Evolutionary conservation across 2,329 filamentous ascomycete species (phyloP), one percentile per base, ranked within the genome.

Genomic region (Aspergillus uvarum): DNA sequence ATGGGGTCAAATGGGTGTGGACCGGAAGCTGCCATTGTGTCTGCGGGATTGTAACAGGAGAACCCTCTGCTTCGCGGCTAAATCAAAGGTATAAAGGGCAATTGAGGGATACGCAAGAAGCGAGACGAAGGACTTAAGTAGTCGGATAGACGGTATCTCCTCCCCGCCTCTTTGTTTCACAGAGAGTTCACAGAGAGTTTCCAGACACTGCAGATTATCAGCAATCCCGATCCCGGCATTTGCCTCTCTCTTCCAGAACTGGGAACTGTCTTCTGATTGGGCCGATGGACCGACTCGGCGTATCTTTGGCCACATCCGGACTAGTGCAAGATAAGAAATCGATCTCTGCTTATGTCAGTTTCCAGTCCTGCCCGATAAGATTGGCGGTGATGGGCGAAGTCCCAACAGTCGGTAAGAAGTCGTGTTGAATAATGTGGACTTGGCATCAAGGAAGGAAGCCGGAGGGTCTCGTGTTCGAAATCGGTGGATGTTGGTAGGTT

Each of bases 1-100:
- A 78, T 71, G 19, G 76, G 74, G 62, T 77, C 76, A 57, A 78
- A 77, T 11, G 76, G 76, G 65, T 78, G 76, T 63, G 24, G 70
- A 51, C 32, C 14, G 12, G 66, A 67, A 51, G 58, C 26, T 12
- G 56, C 49, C 57, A 59, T 63, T 53, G n/a, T 59, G 58, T 31
- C 5, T 42, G 19, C 38, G 21, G 26, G 26, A 29, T 29, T 8
- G 26, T 1, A 10, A 29, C 5, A 2, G 26, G 8, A 8, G 7
- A 29, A 29, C 3, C 26, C 7, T 29, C 26, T 29, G 2, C 26
- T 8, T 10, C 7, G 26, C 26, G 26, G 7, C 26, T 29, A 10
- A 29, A 6, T 1, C 26, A 26, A 8, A 26, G 1, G 5, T 8
- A 26, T 8, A 7, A 26, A 26, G 32, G 32, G 3, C 32, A 42